A percentile compares a stretch with the other conserved stretches of the same genome.
phyloP scores from a whole-genome alignment of 1,284 basidiomycete genomes.

The Tilletia walkeri region DNA sequence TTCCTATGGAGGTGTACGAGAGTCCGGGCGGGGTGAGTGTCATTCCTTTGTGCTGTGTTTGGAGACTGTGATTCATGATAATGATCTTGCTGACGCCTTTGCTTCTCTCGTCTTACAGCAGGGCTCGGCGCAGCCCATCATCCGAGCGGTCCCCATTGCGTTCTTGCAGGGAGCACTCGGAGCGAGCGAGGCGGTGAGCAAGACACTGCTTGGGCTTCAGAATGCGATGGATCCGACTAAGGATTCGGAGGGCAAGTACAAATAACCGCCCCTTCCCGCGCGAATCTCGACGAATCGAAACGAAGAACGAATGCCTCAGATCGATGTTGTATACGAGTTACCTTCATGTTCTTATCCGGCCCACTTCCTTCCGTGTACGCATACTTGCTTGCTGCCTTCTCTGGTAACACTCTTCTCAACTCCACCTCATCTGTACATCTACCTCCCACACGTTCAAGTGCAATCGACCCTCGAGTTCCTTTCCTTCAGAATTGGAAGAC shows the following conservation, averaged over 20 bases:
- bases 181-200: conserved; percentile 89
- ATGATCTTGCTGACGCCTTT: no score
- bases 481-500: background rate
- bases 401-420: background rate
- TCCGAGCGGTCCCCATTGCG: conserved; percentile 93
- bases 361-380: no score
- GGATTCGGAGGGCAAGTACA: conserved; percentile 42
- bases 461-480: background rate
- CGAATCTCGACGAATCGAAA: no score
- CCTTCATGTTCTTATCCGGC: no score
- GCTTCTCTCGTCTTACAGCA: conserved; percentile 1
- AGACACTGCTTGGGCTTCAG: conserved; percentile 86
- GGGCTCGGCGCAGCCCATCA: conserved; percentile 86
- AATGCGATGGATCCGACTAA: conserved; percentile 62
- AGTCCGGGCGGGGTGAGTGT: conserved; percentile 7
- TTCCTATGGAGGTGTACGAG: conserved; percentile 99
- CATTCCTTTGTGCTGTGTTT: background rate
- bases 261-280: conserved; percentile 20
- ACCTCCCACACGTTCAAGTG: background rate
- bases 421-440: conserved; percentile 4
- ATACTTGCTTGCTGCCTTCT: no score
- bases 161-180: conserved; percentile 95
- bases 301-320: no score
- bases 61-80: background rate
- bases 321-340: no score